These are phyloP conservation scores for Fusarium sp. DNA, from an alignment of 2,329 filamentous ascomycete genomes.

Conservation along the genomic window DNA sequence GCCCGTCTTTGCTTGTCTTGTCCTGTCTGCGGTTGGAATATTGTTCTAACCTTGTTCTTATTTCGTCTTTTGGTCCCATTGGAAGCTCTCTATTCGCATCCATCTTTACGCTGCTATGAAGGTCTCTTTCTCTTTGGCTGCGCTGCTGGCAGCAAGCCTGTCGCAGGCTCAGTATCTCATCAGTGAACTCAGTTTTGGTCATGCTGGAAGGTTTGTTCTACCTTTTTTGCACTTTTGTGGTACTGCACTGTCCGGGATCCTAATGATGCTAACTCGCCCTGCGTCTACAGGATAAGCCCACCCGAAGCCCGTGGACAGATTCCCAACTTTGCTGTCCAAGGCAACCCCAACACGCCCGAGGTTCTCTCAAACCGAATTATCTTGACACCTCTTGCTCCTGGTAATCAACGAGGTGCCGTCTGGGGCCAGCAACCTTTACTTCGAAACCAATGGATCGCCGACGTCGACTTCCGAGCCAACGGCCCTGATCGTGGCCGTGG, in stretches of 20 bases:
- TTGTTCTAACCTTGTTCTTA: constrained; percentile 17
- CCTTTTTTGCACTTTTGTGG: not conserved
- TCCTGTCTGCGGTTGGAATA: constrained; percentile 5
- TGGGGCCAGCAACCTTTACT: constrained; percentile 77
- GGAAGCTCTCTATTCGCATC: constrained; percentile 20
- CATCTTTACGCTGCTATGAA: constrained; percentile 56
- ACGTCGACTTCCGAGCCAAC: constrained; percentile 87
- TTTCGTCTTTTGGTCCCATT: constrained; percentile 9
- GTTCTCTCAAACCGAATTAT: constrained; percentile 90
- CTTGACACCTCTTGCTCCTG: constrained; percentile 87
- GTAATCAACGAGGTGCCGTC: constrained; percentile 83
- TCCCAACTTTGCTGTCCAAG: constrained; percentile 65
- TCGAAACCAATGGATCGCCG: constrained; percentile 79
- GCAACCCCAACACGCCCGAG: constrained; percentile 66
- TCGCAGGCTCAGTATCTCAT: constrained; percentile 74
- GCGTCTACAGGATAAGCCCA: constrained; percentile 68
- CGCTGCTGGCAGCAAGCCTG: constrained; percentile 58
- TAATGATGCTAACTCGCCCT: constrained; percentile 17
- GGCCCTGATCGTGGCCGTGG: constrained; percentile 87
- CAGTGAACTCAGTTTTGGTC: constrained; percentile 81
- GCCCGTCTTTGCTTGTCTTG: constrained; percentile 2
- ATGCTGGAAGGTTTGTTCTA: constrained; percentile 66
- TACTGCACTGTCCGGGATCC: not conserved
- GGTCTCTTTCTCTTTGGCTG: constrained; percentile 52
- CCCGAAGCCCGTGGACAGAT: constrained; percentile 61